Evolutionary conservation across 257 asterid species (phyloP).

Genomic region (Solanum arcanum): DNA sequence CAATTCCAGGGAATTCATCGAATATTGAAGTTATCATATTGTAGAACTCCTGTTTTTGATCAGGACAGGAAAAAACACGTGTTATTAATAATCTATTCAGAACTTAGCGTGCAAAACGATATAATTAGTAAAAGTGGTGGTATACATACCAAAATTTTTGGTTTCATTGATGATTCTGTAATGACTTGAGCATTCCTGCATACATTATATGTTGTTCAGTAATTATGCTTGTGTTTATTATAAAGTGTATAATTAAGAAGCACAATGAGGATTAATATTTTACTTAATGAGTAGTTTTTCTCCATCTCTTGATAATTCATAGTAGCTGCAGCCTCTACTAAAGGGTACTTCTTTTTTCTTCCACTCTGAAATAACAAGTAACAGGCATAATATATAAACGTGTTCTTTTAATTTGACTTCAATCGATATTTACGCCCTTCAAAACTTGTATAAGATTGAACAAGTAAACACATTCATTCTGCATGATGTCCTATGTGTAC

Average conservation of each 20-base stretch:
- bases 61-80: not conserved
- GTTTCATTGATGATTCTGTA: constrained; percentile 61
- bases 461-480: not conserved
- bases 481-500: rapidly evolving
- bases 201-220: not conserved
- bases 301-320: constrained; percentile 29
- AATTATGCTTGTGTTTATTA: not conserved
- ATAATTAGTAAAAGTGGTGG: not conserved
- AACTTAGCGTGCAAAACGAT: not conserved
- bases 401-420: rapidly evolving
- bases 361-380: constrained; percentile 51
- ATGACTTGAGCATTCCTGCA: constrained; percentile 61
- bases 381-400: no score
- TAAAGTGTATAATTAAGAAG: not conserved
- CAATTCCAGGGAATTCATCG: constrained; percentile 50
- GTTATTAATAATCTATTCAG: not conserved
- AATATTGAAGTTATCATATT: constrained; percentile 36
- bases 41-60: constrained; percentile 29
- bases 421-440: rapidly evolving
- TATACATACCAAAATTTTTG: constrained; percentile 47
- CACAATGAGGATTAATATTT: not conserved
- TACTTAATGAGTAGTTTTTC: constrained; percentile 55
- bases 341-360: constrained; percentile 54
- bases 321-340: constrained; percentile 64
- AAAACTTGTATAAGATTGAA: not conserved